Percentiles rank a stretch among this genome's conserved stretches.
These are phyloP conservation scores for Cucurbita argyrosperma DNA, from an alignment of 306 rosid genomes.

Conservation along the genomic window DNA sequence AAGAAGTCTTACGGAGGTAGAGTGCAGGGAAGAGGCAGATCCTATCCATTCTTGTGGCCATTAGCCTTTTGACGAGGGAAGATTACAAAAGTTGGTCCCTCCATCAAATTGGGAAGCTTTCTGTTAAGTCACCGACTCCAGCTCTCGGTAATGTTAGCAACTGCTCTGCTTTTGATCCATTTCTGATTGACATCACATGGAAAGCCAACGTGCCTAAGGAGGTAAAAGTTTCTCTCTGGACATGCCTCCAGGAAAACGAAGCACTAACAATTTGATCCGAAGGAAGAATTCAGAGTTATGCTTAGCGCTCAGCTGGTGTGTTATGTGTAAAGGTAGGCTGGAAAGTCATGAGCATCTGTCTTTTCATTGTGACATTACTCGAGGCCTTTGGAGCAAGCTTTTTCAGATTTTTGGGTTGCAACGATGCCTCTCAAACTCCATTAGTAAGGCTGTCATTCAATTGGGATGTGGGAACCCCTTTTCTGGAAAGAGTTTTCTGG, in stretches of 20 bases:
- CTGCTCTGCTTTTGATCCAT: not conserved
- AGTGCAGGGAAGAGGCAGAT: not conserved
- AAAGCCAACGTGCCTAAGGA: not conserved
- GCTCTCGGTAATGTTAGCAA: not conserved
- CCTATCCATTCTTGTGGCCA: not conserved
- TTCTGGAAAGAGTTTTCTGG: not conserved
- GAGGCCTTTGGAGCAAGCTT: not conserved
- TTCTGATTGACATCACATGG: not conserved
- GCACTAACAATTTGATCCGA: not conserved
- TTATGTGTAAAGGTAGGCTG: not conserved
- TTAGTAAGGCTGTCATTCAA: not conserved
- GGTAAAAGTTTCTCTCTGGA: not conserved
- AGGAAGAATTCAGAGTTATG: not conserved
- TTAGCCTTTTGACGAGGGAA: not conserved
- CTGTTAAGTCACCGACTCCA: not conserved
- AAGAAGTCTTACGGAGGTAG: not conserved
- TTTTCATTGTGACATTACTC: not conserved
- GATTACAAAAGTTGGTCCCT: not conserved
- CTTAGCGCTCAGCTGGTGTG: not conserved
- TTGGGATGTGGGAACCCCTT: not conserved
- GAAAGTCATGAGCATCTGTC: not conserved
- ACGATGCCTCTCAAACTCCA: not conserved
- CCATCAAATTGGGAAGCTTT: not conserved
- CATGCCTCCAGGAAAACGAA: not conserved
- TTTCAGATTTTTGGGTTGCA: not conserved